These are phyloP conservation scores for Ceratobasidium sp. DNA, from an alignment of 1,284 basidiomycete species.

Conservation along the genomic window DNA sequence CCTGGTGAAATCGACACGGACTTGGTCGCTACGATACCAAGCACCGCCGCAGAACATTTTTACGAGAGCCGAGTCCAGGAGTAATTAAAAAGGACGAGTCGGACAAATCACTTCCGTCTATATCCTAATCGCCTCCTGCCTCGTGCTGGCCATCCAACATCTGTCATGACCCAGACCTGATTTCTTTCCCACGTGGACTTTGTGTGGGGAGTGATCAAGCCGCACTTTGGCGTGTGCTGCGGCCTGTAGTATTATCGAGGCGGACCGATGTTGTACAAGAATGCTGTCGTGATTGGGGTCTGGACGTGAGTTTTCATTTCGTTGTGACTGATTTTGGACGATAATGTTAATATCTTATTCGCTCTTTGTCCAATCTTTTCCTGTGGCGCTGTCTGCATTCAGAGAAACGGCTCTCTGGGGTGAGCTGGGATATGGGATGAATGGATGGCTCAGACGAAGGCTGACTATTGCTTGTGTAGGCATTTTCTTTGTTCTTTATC, in stretches of 20 bases:
- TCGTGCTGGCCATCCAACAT: conserved; percentile 36
- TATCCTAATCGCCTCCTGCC: conserved; percentile 22
- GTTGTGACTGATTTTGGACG: neutral
- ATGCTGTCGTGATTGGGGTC: conserved; percentile 20
- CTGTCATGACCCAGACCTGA: conserved; percentile 23
- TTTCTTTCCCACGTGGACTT: conserved; percentile 31
- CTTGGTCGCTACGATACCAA: conserved; percentile 33
- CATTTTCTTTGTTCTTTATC: conserved; percentile 24
- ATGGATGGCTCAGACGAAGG: neutral
- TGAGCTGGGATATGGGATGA: neutral
- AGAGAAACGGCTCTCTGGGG: conserved; percentile 32
- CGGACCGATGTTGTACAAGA: conserved; percentile 18
- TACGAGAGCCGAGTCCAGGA: neutral
- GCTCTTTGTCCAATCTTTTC: neutral
- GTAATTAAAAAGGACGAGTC: conserved; percentile 18
- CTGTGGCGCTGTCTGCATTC: conserved; percentile 7
- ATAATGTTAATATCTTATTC: too few species aligned
- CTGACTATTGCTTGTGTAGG: neutral
- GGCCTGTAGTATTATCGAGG: neutral
- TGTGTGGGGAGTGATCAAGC: conserved; percentile 16
- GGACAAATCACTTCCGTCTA: conserved; percentile 16
- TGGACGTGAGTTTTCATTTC: conserved; percentile 28
- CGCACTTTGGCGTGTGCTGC: neutral
- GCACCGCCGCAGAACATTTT: conserved; percentile 6
- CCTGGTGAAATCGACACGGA: conserved; percentile 16